Evolutionary conservation across 2,329 filamentous ascomycete genomes (phyloP).

Genomic region (Epichloe glyceriae): DNA sequence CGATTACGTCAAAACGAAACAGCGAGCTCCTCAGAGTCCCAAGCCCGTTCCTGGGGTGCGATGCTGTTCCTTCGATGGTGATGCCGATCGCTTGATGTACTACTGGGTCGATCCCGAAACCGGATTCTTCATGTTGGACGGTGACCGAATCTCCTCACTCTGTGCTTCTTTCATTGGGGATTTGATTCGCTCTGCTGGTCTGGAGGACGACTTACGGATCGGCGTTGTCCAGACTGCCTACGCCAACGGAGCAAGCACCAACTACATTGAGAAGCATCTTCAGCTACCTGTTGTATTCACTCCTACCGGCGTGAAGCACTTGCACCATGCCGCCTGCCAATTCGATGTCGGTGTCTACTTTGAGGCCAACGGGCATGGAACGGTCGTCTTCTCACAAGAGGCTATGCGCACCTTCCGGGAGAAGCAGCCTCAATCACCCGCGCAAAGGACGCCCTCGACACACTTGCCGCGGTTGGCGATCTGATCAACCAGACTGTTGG

Average conservation of each 20-base stretch:
- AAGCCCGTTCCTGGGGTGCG: constrained; percentile 65
- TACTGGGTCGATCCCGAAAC: constrained; percentile 78
- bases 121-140: constrained; percentile 84
- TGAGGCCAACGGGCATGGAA: constrained; percentile 96
- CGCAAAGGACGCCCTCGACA: constrained; percentile 80
- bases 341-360: constrained; percentile 98
- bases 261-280: constrained; percentile 78
- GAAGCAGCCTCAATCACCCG: constrained; percentile 76
- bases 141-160: constrained; percentile 90
- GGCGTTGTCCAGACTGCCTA: constrained; percentile 97
- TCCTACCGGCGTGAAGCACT: constrained; percentile 89
- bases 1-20: constrained; percentile 95
- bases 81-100: constrained; percentile 91
- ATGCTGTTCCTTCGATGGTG: constrained; percentile 85
- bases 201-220: constrained; percentile 71
- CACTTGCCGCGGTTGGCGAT: constrained; percentile 68
- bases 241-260: constrained; percentile 88
- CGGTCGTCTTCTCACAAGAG: constrained; percentile 81
- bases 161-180: constrained; percentile 90
- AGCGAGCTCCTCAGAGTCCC: constrained; percentile 73
- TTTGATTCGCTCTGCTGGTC: constrained; percentile 64
- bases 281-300: constrained; percentile 87
- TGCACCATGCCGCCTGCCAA: constrained; percentile 90
- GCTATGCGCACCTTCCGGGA: constrained; percentile 68
- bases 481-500: constrained; percentile 98